phyloP scores from a whole-genome alignment of 208 protist species.

The Naegleria fowleri region DNA sequence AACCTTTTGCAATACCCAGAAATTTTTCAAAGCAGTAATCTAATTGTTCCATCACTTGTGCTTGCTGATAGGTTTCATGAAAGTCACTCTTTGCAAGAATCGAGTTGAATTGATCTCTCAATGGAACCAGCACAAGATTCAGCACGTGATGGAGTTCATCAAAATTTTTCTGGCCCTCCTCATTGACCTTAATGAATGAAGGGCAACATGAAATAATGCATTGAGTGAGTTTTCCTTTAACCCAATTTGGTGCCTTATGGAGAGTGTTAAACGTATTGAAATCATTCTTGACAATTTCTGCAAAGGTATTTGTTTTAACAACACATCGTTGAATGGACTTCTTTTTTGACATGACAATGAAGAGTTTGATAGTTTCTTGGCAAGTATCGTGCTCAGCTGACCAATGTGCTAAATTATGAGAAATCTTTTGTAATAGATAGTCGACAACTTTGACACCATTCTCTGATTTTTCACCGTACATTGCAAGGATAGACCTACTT shows the following conservation, averaged over 20 bases:
- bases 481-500: neutral
- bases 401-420: neutral
- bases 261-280: neutral
- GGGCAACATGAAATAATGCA: neutral
- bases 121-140: neutral
- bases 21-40: conserved; percentile 8
- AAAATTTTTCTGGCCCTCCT: neutral
- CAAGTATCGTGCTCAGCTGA: neutral
- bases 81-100: neutral
- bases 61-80: neutral
- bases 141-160: neutral
- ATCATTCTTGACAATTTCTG: neutral
- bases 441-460: neutral
- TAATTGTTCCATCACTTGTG: neutral
- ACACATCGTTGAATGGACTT: neutral
- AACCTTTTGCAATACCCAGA: neutral
- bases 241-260: neutral
- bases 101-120: neutral
- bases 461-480: conserved; percentile 2
- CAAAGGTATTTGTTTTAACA: neutral
- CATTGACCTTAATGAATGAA: neutral
- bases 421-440: conserved; percentile 1
- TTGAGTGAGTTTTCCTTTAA: neutral
- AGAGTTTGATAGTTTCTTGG: neutral
- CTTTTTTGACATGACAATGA: neutral